These are phyloP conservation scores for Penicillium riverlandense DNA, from an alignment of 495 filamentous ascomycete species.

Conservation along the genomic window DNA sequence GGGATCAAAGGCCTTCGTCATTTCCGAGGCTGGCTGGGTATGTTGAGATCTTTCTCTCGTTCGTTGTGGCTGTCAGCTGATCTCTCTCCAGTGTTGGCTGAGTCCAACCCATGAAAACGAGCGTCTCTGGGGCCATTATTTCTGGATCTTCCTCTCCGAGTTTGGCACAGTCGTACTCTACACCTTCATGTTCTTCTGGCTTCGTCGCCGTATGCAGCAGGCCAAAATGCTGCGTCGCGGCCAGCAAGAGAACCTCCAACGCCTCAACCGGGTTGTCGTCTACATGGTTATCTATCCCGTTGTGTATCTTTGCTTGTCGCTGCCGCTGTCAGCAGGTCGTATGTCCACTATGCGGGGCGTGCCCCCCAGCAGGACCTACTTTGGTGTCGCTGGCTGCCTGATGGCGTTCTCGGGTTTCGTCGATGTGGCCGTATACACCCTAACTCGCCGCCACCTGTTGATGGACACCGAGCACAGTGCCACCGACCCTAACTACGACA, in stretches of 20 bases:
- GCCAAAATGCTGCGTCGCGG: slow-evolving; percentile 25
- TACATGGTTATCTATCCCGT: slow-evolving; percentile 70
- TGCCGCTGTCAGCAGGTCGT: slow-evolving; percentile 62
- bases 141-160: slow-evolving; percentile 69
- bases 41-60: slow-evolving; percentile 7
- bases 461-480: slow-evolving; percentile 29
- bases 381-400: slow-evolving; percentile 59
- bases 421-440: slow-evolving; percentile 62
- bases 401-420: slow-evolving; percentile 65
- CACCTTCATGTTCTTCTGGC: slow-evolving; percentile 51
- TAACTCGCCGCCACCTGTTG: slow-evolving; percentile 34
- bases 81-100: slow-evolving; percentile 64
- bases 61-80: slow-evolving; percentile 1
- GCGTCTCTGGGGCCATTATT: slow-evolving; percentile 66
- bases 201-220: slow-evolving; percentile 40
- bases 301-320: slow-evolving; percentile 61
- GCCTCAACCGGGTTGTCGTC: slow-evolving; percentile 44
- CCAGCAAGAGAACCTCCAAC: slow-evolving; percentile 28
- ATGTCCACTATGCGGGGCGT: slow-evolving; percentile 49
- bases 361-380: slow-evolving; percentile 48
- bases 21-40: slow-evolving; percentile 40
- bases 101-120: slow-evolving; percentile 46
- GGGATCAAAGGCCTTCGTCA: slow-evolving; percentile 48
- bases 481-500: slow-evolving; percentile 21
- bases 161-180: slow-evolving; percentile 59